Evolutionary conservation across 2,329 filamentous ascomycete species (phyloP).

Genomic region (Pyrenophora seminiperda): DNA sequence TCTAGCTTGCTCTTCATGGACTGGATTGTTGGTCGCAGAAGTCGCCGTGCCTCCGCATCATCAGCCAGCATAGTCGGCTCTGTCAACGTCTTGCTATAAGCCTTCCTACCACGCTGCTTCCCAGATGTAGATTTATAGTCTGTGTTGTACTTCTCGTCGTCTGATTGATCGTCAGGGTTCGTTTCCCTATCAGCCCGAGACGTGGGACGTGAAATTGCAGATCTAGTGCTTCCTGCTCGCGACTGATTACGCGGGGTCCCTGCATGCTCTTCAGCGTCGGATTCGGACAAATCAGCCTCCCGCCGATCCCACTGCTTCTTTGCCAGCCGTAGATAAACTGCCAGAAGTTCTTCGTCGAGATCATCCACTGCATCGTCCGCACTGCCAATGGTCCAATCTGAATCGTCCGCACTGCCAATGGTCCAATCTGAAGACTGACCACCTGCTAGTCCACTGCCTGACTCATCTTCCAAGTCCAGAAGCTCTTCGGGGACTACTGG

Average conservation of each 20-base stretch:
- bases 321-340: constrained; percentile 67
- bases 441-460: constrained; percentile 13
- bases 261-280: constrained; percentile 5
- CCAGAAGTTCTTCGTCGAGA: constrained; percentile 73
- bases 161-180: constrained; percentile 7
- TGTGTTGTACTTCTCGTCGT: constrained; percentile 7
- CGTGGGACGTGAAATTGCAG: constrained; percentile 3
- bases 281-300: constrained; percentile 40
- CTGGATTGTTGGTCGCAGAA: constrained; percentile 72
- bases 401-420: constrained; percentile 53
- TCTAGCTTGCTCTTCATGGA: constrained; percentile 75
- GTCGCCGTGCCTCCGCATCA: constrained; percentile 67
- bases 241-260: constrained; percentile 13
- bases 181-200: constrained; percentile 12
- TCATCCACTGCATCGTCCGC: constrained; percentile 60
- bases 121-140: not conserved
- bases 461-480: constrained; percentile 60
- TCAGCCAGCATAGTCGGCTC: constrained; percentile 67
- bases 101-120: constrained; percentile 19
- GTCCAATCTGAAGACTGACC: constrained; percentile 60
- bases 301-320: constrained; percentile 63
- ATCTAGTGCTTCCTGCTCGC: constrained; percentile 17
- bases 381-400: constrained; percentile 59
- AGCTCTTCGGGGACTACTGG: constrained; percentile 69
- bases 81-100: constrained; percentile 7